Conservation (phyloP, 1,284 basidiomycete genomes). For the Rhodotorula sp. region DNA sequence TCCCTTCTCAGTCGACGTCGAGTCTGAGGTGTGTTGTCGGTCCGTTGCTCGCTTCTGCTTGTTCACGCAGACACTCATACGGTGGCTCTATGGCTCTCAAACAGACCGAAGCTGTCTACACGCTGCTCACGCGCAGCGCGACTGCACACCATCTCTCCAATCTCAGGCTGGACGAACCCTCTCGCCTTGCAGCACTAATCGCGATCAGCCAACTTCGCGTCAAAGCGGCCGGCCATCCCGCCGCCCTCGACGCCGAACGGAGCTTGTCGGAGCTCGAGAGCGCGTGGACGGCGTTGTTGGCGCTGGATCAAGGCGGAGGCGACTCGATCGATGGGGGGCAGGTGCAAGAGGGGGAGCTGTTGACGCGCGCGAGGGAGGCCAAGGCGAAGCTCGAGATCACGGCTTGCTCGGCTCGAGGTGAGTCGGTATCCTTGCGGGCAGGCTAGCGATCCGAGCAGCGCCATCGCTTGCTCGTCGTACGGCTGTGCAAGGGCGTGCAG, state of each 20-base stretch:
- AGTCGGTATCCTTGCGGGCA: not conserved
- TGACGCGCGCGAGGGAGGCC: slow-evolving; percentile 7
- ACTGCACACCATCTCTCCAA: not conserved
- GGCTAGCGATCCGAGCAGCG: too few relatives aligned
- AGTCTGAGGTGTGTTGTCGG: not conserved
- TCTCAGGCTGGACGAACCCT: not conserved
- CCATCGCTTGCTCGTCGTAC: too few relatives aligned
- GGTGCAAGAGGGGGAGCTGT: not conserved
- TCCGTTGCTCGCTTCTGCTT: too few relatives aligned
- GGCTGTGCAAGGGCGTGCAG: too few relatives aligned
- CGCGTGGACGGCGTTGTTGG: slow-evolving; percentile 13
- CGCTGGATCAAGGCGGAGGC: not conserved
- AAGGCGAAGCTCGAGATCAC: slow-evolving; percentile 1
- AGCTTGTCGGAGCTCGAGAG: slow-evolving; percentile 24
- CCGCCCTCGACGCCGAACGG: slow-evolving; percentile 9
- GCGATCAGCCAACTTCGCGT: slow-evolving; percentile 1
- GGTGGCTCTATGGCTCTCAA: accelerated
- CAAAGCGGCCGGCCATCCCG: not conserved
- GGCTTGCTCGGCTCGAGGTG: not conserved
- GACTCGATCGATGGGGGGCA: not conserved
- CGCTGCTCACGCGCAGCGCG: not conserved
- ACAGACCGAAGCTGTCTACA: not conserved
- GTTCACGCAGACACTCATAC: too few relatives aligned
- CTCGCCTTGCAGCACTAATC: slow-evolving; percentile 5
- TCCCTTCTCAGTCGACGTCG: not conserved